phyloP scores from a whole-genome alignment of 2,329 filamentous ascomycete species.

The Aureobasidium mangrovei region DNA sequence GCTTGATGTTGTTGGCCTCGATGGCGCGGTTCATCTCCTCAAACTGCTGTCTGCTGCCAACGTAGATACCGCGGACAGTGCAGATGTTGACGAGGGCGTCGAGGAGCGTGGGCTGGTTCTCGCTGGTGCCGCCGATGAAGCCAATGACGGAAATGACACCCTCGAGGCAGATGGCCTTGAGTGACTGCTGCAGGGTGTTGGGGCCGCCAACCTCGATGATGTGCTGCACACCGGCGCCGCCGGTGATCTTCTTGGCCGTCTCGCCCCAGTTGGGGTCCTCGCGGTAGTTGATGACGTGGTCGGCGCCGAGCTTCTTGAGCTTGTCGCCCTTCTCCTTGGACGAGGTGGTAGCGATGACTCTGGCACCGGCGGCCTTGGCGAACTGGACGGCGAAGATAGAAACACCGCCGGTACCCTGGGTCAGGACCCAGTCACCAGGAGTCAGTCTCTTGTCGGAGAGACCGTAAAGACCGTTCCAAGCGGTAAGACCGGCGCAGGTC shows the following conservation, averaged over 20 bases:
- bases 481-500: slow-evolving; percentile 38
- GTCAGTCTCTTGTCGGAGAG: slow-evolving; percentile 31
- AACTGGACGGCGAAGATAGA: slow-evolving; percentile 57
- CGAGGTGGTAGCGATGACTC: slow-evolving; percentile 50
- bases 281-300: slow-evolving; percentile 51
- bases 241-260: slow-evolving; percentile 43
- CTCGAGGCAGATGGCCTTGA: slow-evolving; percentile 36
- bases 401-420: slow-evolving; percentile 64
- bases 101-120: slow-evolving; percentile 44
- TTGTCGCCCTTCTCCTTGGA: slow-evolving; percentile 40
- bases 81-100: slow-evolving; percentile 43
- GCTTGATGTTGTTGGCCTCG: slow-evolving; percentile 50
- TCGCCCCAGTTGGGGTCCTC: slow-evolving; percentile 46
- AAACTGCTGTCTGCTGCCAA: slow-evolving; percentile 48
- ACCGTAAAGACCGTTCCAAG: slow-evolving; percentile 48
- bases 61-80: slow-evolving; percentile 50
- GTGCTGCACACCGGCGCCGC: slow-evolving; percentile 51
- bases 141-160: slow-evolving; percentile 50
- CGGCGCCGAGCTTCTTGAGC: slow-evolving; percentile 45
- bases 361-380: slow-evolving; percentile 45
- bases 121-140: slow-evolving; percentile 44
- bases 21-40: slow-evolving; percentile 52
- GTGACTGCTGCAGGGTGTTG: slow-evolving; percentile 48
- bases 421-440: slow-evolving; percentile 46
- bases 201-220: slow-evolving; percentile 59